Percentiles rank a stretch among this genome's conserved stretches.
These are phyloP conservation scores for Bonia amplexicaulis DNA, from an alignment of 176 grass and related monocot species.

Conservation along the genomic window DNA sequence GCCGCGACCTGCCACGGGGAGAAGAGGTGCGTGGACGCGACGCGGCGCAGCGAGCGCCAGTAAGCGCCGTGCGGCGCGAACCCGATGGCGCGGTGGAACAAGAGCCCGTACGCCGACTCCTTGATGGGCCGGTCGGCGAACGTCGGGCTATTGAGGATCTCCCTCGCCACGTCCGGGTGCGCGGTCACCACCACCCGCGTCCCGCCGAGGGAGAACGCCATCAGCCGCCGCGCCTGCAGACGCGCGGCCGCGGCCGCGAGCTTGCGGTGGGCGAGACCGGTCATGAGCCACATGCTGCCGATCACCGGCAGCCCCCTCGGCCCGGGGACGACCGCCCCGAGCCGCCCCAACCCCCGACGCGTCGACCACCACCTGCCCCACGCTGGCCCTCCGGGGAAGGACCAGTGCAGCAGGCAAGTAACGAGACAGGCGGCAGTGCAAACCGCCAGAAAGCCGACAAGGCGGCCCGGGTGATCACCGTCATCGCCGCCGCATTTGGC, in stretches of 20 bases:
- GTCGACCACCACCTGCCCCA: slow-evolving; percentile 69
- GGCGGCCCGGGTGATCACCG: slow-evolving; percentile 6
- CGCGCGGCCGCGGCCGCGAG: slow-evolving; percentile 33
- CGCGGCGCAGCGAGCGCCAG: slow-evolving; percentile 72
- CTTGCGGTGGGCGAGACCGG: slow-evolving; percentile 74
- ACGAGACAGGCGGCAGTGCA: background rate
- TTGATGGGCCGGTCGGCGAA: slow-evolving; percentile 84
- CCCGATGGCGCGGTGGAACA: slow-evolving; percentile 95
- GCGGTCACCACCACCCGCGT: slow-evolving; percentile 57
- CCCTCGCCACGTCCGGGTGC: slow-evolving; percentile 67
- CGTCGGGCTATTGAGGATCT: slow-evolving; percentile 52
- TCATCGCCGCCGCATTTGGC: slow-evolving; percentile 43
- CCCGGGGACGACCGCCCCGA: slow-evolving; percentile 8
- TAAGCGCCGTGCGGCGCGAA: slow-evolving; percentile 76
- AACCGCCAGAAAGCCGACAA: slow-evolving; percentile 10
- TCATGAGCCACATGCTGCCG: slow-evolving; percentile 90
- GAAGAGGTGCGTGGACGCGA: slow-evolving; percentile 77
- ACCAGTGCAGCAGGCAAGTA: slow-evolving; percentile 60
- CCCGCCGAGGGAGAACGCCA: slow-evolving; percentile 78
- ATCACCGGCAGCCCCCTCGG: slow-evolving; percentile 65
- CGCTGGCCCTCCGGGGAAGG: slow-evolving; percentile 55
- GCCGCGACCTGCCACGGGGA: slow-evolving; percentile 72
- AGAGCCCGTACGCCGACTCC: slow-evolving; percentile 77
- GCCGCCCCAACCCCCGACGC: background rate
- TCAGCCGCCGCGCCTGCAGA: slow-evolving; percentile 32